Evolutionary conservation across 371 early-diverging fungal species (phyloP).

Genomic region (Nosema muscidifuracis): DNA sequence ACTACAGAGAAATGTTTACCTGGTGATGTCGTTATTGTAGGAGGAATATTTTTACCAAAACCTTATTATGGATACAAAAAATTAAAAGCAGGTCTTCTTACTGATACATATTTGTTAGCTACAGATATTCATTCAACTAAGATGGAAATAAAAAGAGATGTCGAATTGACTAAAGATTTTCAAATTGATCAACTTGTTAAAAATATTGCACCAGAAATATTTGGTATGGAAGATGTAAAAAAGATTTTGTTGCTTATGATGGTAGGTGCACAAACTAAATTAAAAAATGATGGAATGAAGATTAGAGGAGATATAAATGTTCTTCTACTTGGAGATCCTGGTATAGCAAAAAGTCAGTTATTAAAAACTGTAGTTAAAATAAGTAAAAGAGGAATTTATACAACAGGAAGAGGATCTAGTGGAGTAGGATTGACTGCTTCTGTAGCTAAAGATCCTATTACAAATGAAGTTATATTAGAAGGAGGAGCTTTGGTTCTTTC

Average conservation of each 20-base stretch:
- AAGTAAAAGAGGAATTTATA: constrained; percentile 62
- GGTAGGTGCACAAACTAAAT: constrained; percentile 88
- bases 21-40: constrained; percentile 77
- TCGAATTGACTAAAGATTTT: not conserved
- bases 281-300: constrained; percentile 76
- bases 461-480: constrained; percentile 69
- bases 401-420: constrained; percentile 72
- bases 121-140: constrained; percentile 67
- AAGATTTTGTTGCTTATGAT: constrained; percentile 86
- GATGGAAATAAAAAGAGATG: not conserved
- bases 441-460: constrained; percentile 69
- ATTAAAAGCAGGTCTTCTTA: constrained; percentile 79
- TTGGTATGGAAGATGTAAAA: constrained; percentile 91
- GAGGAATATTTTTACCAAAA: constrained; percentile 83
- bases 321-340: constrained; percentile 73
- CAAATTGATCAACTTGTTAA: constrained; percentile 69
- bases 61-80: constrained; percentile 85
- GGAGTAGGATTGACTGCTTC: constrained; percentile 69
- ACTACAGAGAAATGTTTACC: constrained; percentile 74
- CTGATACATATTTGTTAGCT: constrained; percentile 84
- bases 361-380: constrained; percentile 62
- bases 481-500: constrained; percentile 72
- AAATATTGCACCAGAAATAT: constrained; percentile 87
- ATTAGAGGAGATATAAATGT: constrained; percentile 72
- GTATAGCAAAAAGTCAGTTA: constrained; percentile 75